Evolutionary conservation across 208 protist species (phyloP), one percentile per base, ranked within the genome.

Genomic region (Herpetomonas samuelpessoai): DNA sequence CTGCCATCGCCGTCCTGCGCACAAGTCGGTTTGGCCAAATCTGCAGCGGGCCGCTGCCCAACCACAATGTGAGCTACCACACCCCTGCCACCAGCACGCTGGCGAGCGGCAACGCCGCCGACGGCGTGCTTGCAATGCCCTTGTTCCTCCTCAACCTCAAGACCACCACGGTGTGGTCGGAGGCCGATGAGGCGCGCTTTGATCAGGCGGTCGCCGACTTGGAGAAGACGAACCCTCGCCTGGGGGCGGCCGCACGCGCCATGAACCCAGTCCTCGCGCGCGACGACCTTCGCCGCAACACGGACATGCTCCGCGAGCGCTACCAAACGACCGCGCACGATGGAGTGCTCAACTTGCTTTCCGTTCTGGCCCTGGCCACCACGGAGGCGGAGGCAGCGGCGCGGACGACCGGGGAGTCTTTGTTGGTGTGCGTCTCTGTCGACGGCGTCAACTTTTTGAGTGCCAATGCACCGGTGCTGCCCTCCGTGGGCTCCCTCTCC

Each of bases 371-470:
- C 39, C 58, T 59, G 2, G 62, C 56, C 26, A 57, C 58, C 3
- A 24, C 47, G 52, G 47, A 31, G 44, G 55, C 62, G 7, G 26
- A 60, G n/a, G 68, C 71, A 4, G 71, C 52, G 12, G 29, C 51
- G 1, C 67, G 64, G 44, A 53, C 58, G 55, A 54, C 52, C 9
- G 74, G 74, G 21, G 71, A 76, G 61, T 76, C 75, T 1, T 48
- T 83, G 9, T 51, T 92, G 16, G 68, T 80, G 2, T 92, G 85
- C 47, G 52, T 81, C 2, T 82, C 70, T 28, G 35, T 81, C 10
- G 85, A 92, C 41, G 85, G 85, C 22, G n/a, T 30, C 39, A 66
- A 76, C 41, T 92, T 86, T 56, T 84, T 80, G 62, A 86, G 78
- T 68, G 67, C 85, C 45, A 85, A 88, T 57, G 53, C 52, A 3